phyloP scores from a whole-genome alignment of 768 basidiomycete genomes.

The Termitomyces sp. region DNA sequence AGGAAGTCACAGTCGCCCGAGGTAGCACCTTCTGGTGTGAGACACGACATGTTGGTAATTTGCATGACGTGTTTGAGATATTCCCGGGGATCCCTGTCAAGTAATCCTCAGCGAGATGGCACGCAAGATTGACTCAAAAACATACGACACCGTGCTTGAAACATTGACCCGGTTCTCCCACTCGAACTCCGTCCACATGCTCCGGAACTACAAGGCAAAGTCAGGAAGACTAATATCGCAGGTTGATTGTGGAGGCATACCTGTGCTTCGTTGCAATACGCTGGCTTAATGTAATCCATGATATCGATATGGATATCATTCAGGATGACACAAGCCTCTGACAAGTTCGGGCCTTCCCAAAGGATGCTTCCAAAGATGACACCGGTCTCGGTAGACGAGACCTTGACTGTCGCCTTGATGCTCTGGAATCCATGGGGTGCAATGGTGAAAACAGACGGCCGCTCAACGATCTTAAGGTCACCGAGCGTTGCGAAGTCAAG shows the following conservation, averaged over 20 bases:
- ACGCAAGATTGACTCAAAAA: constrained; percentile 14
- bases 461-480: constrained; percentile 94
- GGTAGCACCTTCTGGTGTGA: constrained; percentile 92
- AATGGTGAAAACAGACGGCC: constrained; percentile 90
- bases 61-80: constrained; percentile 96
- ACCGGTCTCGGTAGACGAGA: constrained; percentile 96
- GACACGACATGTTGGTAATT: constrained; percentile 94
- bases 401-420: constrained; percentile 98
- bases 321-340: constrained; percentile 88
- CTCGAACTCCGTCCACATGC: constrained; percentile 99
- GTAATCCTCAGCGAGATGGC: background rate
- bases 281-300: constrained; percentile 97
- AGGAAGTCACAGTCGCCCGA: constrained; percentile 97
- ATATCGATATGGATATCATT: constrained; percentile 99
- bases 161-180: constrained; percentile 99
- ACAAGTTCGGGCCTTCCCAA: constrained; percentile 87
- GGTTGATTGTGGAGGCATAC: constrained; percentile 33
- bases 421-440: constrained; percentile 97
- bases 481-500: constrained; percentile 97
- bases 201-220: constrained; percentile 65
- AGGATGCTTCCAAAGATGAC: constrained; percentile 98
- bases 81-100: constrained; percentile 68
- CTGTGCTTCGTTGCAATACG: constrained; percentile 92
- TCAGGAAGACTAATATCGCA: background rate
- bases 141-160: constrained; percentile 74